Evolutionary conservation across 345 rosid genomes (phyloP), one percentile per base, ranked within the genome.

Genomic region (Brassica carinata): DNA sequence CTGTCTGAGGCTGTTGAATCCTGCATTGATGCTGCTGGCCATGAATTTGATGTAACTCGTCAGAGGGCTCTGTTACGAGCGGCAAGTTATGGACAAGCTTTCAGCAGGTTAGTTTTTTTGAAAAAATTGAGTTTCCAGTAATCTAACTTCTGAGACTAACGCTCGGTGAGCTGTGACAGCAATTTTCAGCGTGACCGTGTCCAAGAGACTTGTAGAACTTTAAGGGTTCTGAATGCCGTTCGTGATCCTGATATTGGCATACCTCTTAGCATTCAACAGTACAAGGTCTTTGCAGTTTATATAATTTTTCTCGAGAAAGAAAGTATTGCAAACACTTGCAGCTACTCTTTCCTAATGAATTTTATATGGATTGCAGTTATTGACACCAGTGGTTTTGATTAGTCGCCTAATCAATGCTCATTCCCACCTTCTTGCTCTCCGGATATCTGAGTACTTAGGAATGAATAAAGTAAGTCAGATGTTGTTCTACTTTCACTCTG

Each of bases 1-100:
- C 89, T 96, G 88, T 91, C 91, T 34, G 95, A 90, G 87, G 99
- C 99, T 80, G 98, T 96, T 81, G 98, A 92, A 85, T 87, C 91
- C 63, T 96, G 98, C 83, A 83, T 94, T 74, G 95, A 96, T 89
- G 97, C 98, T 80, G 98, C 97, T 5, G 89, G 98, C 58, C 93
- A 96, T 83, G 99, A 96, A 79, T 96, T 90, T 84, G 90, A 93
- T 83, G 82, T 87, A 77, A 81, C 88, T 61, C 97, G 97, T 74
- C 99, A 92, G 79, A 84, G 88, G 78, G 90, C 90, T 45, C 85
- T 96, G 8, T 79, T 96, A 76, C 88, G 99, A 88, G 97, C 99
- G 76, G 98, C 98, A 64, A 96, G 99, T 85, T 96, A 96, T 83
- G 99, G 99, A 63, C 99, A 96, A 84, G 99, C 98, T 74, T 96